Base-by-base conservation (phyloP, 306 rosid species). In the Acacia melanoxylon region DNA sequence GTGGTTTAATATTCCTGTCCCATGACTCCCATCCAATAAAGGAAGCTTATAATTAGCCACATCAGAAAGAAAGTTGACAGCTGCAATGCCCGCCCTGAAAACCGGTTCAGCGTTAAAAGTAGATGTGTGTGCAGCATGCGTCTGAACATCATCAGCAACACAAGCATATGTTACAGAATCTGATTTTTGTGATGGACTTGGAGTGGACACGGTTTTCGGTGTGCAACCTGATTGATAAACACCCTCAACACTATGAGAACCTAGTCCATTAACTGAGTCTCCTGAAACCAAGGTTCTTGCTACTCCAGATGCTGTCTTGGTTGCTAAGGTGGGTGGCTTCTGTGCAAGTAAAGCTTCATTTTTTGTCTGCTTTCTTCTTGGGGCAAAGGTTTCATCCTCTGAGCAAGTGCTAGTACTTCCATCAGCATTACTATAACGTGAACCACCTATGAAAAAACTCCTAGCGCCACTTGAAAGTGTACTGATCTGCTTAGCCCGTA, bases 391-490 rank as follows among this genome's bases (percentile, higher is more conserved):
- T 83, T 95, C 99, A 77, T 95, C 98, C 82, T 93, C 98, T 2
- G 94, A 14, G 59, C 94, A 91, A 44, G 92, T 85, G 88, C 99
- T 91, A 27, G 98, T 88, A 85, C 89, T 88, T 40, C 95, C 98
- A 78, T 95, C 98, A 5, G 87, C 80, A 2, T 86, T 90, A 82
- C 86, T 86, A 74, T 94, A 93, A 40, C 97, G 85, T 2, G 98
- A 74, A 70, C 99, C 97, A 22, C 89, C 78, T 15, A 95, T 85
- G 65, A 93, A 84, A 79, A 93, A 88, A 31, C 93, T 91, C 82
- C 99, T 88, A 22, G 98, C 99, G 83, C 93, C 83, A 78, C 84
- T 91, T 31, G 99, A 93, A 76, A 95, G 92, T 59, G 83, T 78
- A 80, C 92, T 61, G 31, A 95, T 87, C 56, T 91, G 95, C 92